Base-by-base conservation (phyloP, 257 asterid genomes). In the Datura wrightii region DNA sequence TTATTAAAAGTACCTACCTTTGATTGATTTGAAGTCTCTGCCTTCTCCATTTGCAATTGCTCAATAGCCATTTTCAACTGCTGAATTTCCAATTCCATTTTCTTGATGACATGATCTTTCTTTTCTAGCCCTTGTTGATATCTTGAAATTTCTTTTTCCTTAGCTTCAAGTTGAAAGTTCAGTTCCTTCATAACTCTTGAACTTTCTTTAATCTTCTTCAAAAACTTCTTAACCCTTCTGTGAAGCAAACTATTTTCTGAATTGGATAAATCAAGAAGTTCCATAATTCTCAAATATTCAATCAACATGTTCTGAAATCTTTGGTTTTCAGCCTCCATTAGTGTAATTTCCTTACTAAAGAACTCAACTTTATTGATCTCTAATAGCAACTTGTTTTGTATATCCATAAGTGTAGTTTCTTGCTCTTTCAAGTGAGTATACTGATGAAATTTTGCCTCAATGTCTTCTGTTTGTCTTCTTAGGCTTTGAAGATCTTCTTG, bases 201-300 rank as follows among this genome's bases (percentile, higher is more conserved):
- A 14, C 80, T 82, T 85, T 86, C 55, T 82, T 62, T 89, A 10
- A 9, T 83, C 34, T 82, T 89, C 88, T 79, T 82, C 78, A 85
- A 42, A 44, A 92, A 91, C 89, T 88, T 91, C 91, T 88, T 89
- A 71, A 85, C 89, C 89, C 85, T 90, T 87, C 82, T 83, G 3
- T 69, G 83, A 79, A 91, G 91, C 89, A 78, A 60, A 84, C 74
- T 84, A 83, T 88, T 90, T 80, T 89, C 94, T 79, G 89, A 89
- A 71, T 85, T 88, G 7, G 90, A 90, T 76, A 52, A 4, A 19
- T 86, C 89, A 84, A 88, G 85, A 62, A 88, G 66, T 83, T 87
- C 89, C 79, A 86, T 41, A 8, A 83, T 72, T 79, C 84, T 85
- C 66, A 86, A 62, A 60, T 62, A 79, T 39, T 92, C 93, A 67